Percentiles rank a stretch among this genome's conserved stretches.
These are phyloP conservation scores for Hibiscus tridactylites DNA, from an alignment of 345 rosid genomes.

Conservation along the genomic window DNA sequence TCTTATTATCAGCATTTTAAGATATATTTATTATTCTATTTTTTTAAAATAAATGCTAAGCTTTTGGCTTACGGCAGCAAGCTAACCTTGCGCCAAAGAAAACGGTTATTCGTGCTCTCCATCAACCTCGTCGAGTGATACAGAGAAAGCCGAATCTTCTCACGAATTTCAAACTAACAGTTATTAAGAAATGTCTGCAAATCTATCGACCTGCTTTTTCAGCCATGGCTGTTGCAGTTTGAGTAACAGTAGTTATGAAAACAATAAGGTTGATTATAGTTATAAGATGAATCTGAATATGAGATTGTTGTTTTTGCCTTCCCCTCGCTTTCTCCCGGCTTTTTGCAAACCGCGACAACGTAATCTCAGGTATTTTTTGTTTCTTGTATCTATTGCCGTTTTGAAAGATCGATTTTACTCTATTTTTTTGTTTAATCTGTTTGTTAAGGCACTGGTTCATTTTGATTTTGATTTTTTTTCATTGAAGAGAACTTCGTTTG, in stretches of 20 bases:
- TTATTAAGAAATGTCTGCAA: slow-evolving; percentile 34
- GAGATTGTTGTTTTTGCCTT: slow-evolving; percentile 33
- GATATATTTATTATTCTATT: background rate
- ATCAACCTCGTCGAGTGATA: background rate
- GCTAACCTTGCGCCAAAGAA: background rate
- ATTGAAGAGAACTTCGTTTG: background rate
- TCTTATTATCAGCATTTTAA: too few relatives aligned
- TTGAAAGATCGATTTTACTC: background rate
- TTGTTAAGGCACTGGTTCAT: background rate
- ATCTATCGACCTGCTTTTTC: slow-evolving; percentile 46
- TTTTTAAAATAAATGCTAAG: background rate
- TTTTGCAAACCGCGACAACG: slow-evolving; percentile 70
- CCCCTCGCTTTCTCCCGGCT: slow-evolving; percentile 40
- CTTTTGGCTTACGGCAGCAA: background rate
- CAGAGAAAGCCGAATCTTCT: background rate
- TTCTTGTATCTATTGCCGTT: too few relatives aligned
- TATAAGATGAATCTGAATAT: slow-evolving; percentile 10
- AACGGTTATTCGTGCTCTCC: background rate
- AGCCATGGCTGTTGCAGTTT: slow-evolving; percentile 32
- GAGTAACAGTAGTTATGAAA: slow-evolving; percentile 3
- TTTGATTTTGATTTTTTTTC: background rate
- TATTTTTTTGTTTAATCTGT: background rate
- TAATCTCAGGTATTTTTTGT: slow-evolving; percentile 36
- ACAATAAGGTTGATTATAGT: background rate
- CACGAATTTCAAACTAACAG: background rate